A percentile compares a stretch with the other conserved stretches of the same genome.
Conservation (phyloP, 768 basidiomycete species). For the Phlegmacium glaucopus region DNA sequence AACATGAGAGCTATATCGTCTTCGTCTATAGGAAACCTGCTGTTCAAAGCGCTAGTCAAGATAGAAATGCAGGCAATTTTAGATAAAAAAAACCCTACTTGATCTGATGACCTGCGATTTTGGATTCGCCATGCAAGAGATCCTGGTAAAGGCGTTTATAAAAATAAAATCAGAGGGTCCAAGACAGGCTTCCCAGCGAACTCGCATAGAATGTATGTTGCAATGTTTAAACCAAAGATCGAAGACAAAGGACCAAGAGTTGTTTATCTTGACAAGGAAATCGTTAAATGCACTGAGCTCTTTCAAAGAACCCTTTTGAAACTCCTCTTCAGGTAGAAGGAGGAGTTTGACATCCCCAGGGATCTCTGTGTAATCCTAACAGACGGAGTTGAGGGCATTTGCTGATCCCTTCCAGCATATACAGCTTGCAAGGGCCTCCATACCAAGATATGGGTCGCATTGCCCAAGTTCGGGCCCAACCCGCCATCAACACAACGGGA, state of each 20-base stretch:
- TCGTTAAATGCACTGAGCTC: slow-evolving; percentile 90
- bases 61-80: neutral
- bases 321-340: slow-evolving; percentile 90
- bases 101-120: slow-evolving; percentile 53
- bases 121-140: slow-evolving; percentile 70
- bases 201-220: slow-evolving; percentile 85
- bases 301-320: slow-evolving; percentile 82
- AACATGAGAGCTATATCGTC: slow-evolving; percentile 82
- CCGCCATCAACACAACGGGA: no score
- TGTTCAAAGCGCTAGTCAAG: slow-evolving; percentile 31
- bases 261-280: slow-evolving; percentile 93
- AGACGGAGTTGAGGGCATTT: no score
- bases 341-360: slow-evolving; percentile 83
- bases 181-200: slow-evolving; percentile 79
- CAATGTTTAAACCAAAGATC: slow-evolving; percentile 88
- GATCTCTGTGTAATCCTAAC: no score
- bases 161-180: slow-evolving; percentile 85
- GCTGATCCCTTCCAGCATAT: no score
- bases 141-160: slow-evolving; percentile 74
- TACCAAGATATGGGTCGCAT: no score
- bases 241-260: slow-evolving; percentile 87
- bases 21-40: slow-evolving; percentile 75
- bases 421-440: no score
- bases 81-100: slow-evolving; percentile 22
- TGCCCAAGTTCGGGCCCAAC: no score